phyloP scores from a whole-genome alignment of 2,329 filamentous ascomycete species.

The Parastagonospora nodorum region DNA sequence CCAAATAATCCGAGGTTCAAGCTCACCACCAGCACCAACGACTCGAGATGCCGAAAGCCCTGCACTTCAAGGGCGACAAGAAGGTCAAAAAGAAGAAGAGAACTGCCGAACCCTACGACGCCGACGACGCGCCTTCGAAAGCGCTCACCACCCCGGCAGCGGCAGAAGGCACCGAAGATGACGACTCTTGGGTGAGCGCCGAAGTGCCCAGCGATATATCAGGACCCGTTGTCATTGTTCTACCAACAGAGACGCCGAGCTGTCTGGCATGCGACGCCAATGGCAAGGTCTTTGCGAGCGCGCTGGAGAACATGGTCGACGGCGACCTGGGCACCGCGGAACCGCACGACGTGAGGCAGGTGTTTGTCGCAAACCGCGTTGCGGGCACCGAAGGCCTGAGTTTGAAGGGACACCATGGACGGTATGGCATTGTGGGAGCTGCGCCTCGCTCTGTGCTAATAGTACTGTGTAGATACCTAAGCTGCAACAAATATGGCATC shows the following conservation, averaged over 20 bases:
- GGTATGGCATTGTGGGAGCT: conserved; percentile 52
- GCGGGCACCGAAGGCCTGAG: conserved; percentile 80
- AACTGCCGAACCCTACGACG: conserved; percentile 57
- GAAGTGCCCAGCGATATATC: conserved; percentile 74
- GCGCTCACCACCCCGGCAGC: conserved; percentile 42
- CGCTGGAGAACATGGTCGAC: conserved; percentile 87
- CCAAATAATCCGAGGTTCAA: conserved; percentile 12
- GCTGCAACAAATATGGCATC: conserved; percentile 81
- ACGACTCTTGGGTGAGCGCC: conserved; percentile 91
- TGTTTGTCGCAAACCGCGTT: conserved; percentile 88
- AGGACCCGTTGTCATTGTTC: conserved; percentile 81
- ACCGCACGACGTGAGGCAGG: conserved; percentile 93
- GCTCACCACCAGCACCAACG: conserved; percentile 9
- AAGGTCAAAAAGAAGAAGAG: conserved; percentile 92
- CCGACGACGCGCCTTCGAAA: conserved; percentile 41
- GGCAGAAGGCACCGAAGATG: conserved; percentile 59
- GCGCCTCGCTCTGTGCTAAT: neutral
- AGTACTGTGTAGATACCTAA: conserved; percentile 69
- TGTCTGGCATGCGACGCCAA: conserved; percentile 84
- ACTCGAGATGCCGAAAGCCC: conserved; percentile 76
- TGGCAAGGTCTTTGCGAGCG: conserved; percentile 82
- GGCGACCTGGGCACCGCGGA: conserved; percentile 82
- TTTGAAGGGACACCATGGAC: conserved; percentile 89
- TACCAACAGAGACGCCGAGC: conserved; percentile 74
- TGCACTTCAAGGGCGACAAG: conserved; percentile 97